Evolutionary conservation across 2,329 filamentous ascomycete species (phyloP), one percentile per base, ranked within the genome.

Genomic region (Colletotrichum liaoningense): DNA sequence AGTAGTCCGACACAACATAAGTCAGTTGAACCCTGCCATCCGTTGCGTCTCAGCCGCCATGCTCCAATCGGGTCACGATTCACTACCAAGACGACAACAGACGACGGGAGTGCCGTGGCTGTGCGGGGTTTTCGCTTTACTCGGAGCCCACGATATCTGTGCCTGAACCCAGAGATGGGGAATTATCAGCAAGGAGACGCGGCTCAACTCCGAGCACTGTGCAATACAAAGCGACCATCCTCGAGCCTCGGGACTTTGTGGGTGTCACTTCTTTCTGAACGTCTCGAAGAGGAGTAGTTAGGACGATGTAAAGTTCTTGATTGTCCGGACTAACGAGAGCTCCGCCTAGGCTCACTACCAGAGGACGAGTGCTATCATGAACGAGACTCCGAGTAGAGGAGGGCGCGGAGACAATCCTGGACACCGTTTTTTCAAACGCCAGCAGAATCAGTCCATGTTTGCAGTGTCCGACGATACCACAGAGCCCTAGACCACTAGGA

Each of bases 271-370:
- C 38, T 19, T 12, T 56, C 28, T 58, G 55, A 49, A 55, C 60
- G 67, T 49, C 38, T 65, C 56, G 1, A 26, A 14, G 16, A 26
- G 58, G 30, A 24, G 14, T 42, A 56, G n/a, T 70, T 70, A 56
- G 46, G 70, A 73, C 56, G 70, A 66, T 14, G 55, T n/a, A 73
- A 52, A 73, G 70, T 70, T 73, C 54, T n/a, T n/a, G 19, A 49
- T 38, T 69, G 66, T 69, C 69, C 67, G 67, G n/a, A 52, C 28
- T 28, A 33, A 38, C 59, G 62, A 59, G 67, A 28, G 35, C 33
- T 46, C 56, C 38, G 70, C 42, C 60, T 26, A 65, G 33, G 28
- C 46, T 49, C 33, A 60, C 16, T 57, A 22, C 24, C 2, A 28
- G 22, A 7, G 49, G 24, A 26, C 30, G 28, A 42, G 24, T 2